Evolutionary conservation across 768 basidiomycete genomes (phyloP), one percentile per base, ranked within the genome.

Genomic region (Sporobolomyces pararoseus): DNA sequence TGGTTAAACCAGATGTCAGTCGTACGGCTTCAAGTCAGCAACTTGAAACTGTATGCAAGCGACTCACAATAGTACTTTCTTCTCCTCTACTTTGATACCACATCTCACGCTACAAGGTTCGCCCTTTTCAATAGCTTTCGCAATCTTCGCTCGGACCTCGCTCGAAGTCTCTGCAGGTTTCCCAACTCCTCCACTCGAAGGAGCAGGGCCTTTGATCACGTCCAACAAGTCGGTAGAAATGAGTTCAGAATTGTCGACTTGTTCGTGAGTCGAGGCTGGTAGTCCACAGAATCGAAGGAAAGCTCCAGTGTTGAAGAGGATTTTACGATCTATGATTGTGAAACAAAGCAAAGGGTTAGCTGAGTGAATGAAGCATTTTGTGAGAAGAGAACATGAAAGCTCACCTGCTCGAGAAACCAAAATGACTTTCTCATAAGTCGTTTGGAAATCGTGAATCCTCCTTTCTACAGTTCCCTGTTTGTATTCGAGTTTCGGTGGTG

Each of bases 211-310:
- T 23, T 44, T 58, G 57, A 70, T 35, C 4, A 65, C 35, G 37
- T 61, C 53, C 44, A 71, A 49, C 3, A 71, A 23, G 53, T 66
- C 64, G 7, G n/a, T 23, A n/a, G 53, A 31, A 31, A 71, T 21
- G 3, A 71, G n/a, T 0, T 46, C 59, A 1, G 69, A 71, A 29
- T 27, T 31, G 54, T 65, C 58, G 35, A 65, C 34, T 19, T 70
- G 63, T 9, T 47, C 52, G 6, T 51, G 3, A 6, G 57, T 32
- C 7, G 69, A 50, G 32, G 46, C 58, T 19, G 64, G 69, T 13
- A 71, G 59, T 12, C 69, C 69, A 31, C 52, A 61, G 59, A 31
- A 65, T 19, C 64, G 60, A 2, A 71, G 64, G 69, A 71, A 66
- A n/a, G 52, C 35, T 19, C 60, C 39, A 17, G 65, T 60, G 54